Evolutionary conservation across 1,284 basidiomycete genomes (phyloP), one percentile per base, ranked within the genome.

Genomic region (Bondarzewia mesenterica): DNA sequence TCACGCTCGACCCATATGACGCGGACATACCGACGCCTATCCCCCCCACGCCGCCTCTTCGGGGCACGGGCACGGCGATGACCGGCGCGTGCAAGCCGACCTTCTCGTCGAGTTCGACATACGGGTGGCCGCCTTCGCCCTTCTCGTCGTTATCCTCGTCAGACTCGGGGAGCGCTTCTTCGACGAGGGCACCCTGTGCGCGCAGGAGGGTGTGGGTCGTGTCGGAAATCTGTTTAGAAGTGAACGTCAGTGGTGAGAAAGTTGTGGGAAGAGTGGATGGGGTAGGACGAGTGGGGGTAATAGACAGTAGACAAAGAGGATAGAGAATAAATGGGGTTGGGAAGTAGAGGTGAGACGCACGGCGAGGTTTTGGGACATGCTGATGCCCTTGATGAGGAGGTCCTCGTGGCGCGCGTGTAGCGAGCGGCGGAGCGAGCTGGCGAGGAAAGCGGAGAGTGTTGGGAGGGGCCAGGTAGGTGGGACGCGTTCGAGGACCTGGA

Each of bases 401-500:
- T 77, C 77, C 60, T 92, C 86, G 42, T 85, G 79, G 20, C 68
- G 65, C 12, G 73, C 67, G 59, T 94, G 90, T n/a, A 89, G 65
- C 3, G 82, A 78, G 44, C 85, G 74, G 15, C 90, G 77, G 53
- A 93, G 75, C 0, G 89, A 85, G 2, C 90, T 81, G 10, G 80
- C 66, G 46, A 94, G 72, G 71, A 93, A 93, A 0, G 84, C 79
- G 0, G 85, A 80, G 52, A 93, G 72, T 5, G 78, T 67, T 20
- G 74, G 71, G 3, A 94, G 67, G 0, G 89, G 78, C 89, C 89
- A 94, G 35, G 78, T 68, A 23, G 77, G 62, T 1, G 92, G 91
- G 18, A 93, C 74, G 15, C 81, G 67, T 2, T 80, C 69, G 15
- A 93, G 70, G 26, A 89, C 78, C 85, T 91, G 52, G 10, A 14